These are phyloP conservation scores for Skeletonema tropicum DNA, from an alignment of 108 stramenopile species.

Conservation along the genomic window DNA sequence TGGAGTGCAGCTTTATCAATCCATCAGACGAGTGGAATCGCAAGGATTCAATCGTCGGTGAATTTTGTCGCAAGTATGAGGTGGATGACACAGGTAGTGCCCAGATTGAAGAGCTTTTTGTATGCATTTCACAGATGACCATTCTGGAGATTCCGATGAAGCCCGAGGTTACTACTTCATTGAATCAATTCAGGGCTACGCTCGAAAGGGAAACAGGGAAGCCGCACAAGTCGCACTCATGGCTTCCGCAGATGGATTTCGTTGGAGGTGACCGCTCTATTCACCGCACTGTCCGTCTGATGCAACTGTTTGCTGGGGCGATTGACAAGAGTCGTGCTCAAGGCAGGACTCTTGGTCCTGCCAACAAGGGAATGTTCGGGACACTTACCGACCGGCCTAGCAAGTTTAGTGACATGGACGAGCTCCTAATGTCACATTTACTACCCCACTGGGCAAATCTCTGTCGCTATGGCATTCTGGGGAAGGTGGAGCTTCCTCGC, in stretches of 20 bases:
- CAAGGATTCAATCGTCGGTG: conserved; percentile 20
- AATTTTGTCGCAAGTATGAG: conserved; percentile 39
- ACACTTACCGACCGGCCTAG: conserved; percentile 8
- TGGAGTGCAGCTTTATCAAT: conserved; percentile 50
- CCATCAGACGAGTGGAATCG: conserved; percentile 34
- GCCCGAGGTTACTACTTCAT: conserved; percentile 7
- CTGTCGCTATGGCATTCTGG: conserved; percentile 45
- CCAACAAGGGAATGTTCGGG: conserved; percentile 42
- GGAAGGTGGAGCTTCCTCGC: conserved; percentile 20
- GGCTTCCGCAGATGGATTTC: conserved; percentile 27
- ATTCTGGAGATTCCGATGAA: conserved; percentile 40
- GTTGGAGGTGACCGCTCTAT: conserved; percentile 55
- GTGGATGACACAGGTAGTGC: conserved; percentile 24
- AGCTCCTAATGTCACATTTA: conserved; percentile 54
- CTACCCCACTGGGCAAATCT: conserved; percentile 37
- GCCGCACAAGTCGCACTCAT: conserved; percentile 19
- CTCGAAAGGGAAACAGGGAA: conserved; percentile 5
- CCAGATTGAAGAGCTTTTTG: conserved; percentile 16
- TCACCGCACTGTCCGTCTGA: conserved; percentile 45
- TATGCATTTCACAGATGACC: background rate
- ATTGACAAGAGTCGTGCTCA: conserved; percentile 1
- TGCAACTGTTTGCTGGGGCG: conserved; percentile 45
- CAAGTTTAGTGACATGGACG: conserved; percentile 57
- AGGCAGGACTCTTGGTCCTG: background rate
- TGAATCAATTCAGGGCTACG: background rate